A percentile compares a stretch with the other conserved stretches of the same genome.
Evolutionary conservation across 164 flowering plant genomes (phyloP).

Genomic region (Buxus sempervirens): DNA sequence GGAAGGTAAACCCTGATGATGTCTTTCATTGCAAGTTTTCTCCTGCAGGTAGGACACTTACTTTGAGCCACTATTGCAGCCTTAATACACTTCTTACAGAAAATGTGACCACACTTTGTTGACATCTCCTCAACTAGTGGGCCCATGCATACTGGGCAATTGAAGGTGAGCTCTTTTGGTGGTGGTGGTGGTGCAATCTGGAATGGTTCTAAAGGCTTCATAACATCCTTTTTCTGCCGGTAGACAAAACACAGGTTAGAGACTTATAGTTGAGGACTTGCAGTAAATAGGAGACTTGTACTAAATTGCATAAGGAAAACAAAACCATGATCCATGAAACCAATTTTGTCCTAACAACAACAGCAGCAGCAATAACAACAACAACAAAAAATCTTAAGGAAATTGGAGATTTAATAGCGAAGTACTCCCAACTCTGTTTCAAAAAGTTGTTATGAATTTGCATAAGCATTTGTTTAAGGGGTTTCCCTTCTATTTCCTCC

Average conservation of each 20-base stretch:
- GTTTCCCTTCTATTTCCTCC: too few species aligned
- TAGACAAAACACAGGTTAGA: background rate
- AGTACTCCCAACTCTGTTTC: too few species aligned
- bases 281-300: too few species aligned
- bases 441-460: too few species aligned
- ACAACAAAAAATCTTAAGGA: too few species aligned
- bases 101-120: conserved; percentile 93
- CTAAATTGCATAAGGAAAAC: too few species aligned
- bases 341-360: too few species aligned
- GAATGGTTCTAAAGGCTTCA: conserved; percentile 20
- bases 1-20: conserved; percentile 82
- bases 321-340: too few species aligned
- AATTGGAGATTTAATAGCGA: too few species aligned
- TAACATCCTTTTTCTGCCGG: conserved; percentile 32
- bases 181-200: conserved; percentile 29
- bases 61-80: conserved; percentile 52
- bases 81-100: conserved; percentile 80
- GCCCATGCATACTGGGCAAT: conserved; percentile 83
- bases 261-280: too few species aligned
- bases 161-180: conserved; percentile 59
- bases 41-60: conserved; percentile 89
- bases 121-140: conserved; percentile 63
- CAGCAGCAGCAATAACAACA: too few species aligned
- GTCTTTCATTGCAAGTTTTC: conserved; percentile 46
- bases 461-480: too few species aligned